Conservation (phyloP, 83 land plant genomes). For the Thuja plicata region DNA sequence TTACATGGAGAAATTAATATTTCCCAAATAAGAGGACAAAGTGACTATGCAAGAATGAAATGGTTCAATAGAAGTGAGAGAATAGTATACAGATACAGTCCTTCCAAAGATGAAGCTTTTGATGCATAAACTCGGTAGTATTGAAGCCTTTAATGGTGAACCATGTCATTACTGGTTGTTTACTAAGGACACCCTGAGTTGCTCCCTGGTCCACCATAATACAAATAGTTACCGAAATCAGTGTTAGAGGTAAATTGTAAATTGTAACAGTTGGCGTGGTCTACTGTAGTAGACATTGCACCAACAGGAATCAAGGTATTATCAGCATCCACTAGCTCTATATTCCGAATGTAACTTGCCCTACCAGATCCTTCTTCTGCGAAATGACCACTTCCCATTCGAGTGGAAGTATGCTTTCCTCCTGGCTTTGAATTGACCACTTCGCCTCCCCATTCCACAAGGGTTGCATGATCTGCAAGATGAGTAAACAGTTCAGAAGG, state of each 20-base stretch:
- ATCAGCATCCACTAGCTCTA: constrained; percentile 41
- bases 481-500: constrained; percentile 46
- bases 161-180: too few species aligned
- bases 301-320: constrained; percentile 30
- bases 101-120: too few species aligned
- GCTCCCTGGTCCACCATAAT: constrained; percentile 57
- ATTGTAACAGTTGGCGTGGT: constrained; percentile 52
- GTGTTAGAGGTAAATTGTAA: constrained; percentile 17
- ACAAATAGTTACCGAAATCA: constrained; percentile 51
- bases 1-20: too few species aligned
- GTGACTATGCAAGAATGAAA: too few species aligned
- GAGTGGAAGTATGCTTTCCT: constrained; percentile 53
- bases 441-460: constrained; percentile 71
- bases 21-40: too few species aligned
- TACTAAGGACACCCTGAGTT: constrained; percentile 17
- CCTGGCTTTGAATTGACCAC: constrained; percentile 33
- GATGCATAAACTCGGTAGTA: too few species aligned
- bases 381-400: constrained; percentile 69
- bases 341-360: constrained; percentile 44
- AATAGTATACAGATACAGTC: too few species aligned
- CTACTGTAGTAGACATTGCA: constrained; percentile 32
- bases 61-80: too few species aligned
- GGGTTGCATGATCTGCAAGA: constrained; percentile 38
- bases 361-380: constrained; percentile 44
- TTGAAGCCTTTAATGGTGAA: too few species aligned